A percentile compares a stretch with the other conserved stretches of the same genome.
Conservation (phyloP, 352 stramenopile species). For the Phytopythium vexans region DNA sequence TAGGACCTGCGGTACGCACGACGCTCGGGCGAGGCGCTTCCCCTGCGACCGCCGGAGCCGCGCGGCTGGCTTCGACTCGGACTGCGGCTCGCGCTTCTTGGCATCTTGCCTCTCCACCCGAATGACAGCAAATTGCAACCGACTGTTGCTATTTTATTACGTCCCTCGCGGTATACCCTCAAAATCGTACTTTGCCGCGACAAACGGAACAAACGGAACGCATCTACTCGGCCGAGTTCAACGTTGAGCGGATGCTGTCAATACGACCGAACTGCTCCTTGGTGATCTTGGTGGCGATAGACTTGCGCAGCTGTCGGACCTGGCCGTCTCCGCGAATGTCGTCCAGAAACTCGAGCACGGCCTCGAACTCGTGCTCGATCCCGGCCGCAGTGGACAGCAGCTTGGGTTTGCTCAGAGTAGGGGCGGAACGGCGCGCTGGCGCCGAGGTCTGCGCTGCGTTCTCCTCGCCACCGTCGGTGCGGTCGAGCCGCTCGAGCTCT, state of each 20-base stretch:
- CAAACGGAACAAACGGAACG: background rate
- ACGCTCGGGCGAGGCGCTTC: conserved; percentile 8
- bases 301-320: conserved; percentile 68
- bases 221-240: background rate
- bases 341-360: conserved; percentile 74
- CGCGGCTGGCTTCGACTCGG: background rate
- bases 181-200: background rate
- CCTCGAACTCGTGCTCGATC: conserved; percentile 78
- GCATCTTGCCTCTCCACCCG: conserved; percentile 8
- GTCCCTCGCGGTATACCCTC: background rate
- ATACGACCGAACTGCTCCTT: conserved; percentile 67
- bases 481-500: conserved; percentile 65
- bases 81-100: conserved; percentile 20
- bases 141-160: background rate
- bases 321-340: conserved; percentile 62
- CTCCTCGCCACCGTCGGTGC: conserved; percentile 33
- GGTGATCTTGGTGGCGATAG: conserved; percentile 59
- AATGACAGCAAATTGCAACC: too few species aligned
- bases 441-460: background rate
- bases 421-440: conserved; percentile 6
- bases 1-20: background rate
- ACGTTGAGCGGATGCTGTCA: conserved; percentile 39
- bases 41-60: background rate
- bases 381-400: conserved; percentile 34
- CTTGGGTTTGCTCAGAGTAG: conserved; percentile 35